Evolutionary conservation across 257 asterid genomes (phyloP).

Genomic region (Solanum verrucosum): DNA sequence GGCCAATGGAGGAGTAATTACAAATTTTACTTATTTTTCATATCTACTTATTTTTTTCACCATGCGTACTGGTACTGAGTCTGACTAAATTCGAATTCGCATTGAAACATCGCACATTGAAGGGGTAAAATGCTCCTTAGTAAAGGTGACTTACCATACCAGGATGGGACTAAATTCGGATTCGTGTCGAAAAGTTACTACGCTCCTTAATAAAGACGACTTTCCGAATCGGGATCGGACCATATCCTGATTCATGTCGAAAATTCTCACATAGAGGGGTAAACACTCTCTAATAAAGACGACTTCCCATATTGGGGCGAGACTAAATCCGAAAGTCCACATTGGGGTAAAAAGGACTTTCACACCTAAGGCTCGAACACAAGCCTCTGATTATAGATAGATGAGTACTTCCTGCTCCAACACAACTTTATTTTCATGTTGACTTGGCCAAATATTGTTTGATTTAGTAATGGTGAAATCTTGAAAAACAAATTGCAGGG

Average conservation of each 20-base stretch:
- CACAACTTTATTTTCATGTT: not conserved
- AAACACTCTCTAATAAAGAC: not conserved
- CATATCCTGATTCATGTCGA: not conserved
- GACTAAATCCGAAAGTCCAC: not conserved
- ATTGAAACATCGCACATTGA: not conserved
- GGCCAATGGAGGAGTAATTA: conserved; percentile 71
- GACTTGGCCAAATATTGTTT: not conserved
- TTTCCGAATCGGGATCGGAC: not conserved
- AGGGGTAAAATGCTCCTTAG: not conserved
- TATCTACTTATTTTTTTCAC: not conserved
- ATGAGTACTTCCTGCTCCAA: not conserved
- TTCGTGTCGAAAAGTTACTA: no score
- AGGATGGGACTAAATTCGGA: not conserved
- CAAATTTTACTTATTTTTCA: not conserved
- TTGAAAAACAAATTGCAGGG: conserved; percentile 27
- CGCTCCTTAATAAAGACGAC: not conserved
- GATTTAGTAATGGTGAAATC: not conserved
- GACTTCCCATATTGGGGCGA: not conserved
- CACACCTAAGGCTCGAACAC: not conserved
- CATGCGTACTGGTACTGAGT: not conserved
- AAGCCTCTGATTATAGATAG: not conserved
- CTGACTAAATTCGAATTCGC: not conserved
- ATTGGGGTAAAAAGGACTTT: not conserved
- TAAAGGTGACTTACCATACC: not conserved
- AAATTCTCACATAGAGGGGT: not conserved